Evolutionary conservation across 2,329 filamentous ascomycete genomes (phyloP).

Genomic region (Sarocladium kiliense): DNA sequence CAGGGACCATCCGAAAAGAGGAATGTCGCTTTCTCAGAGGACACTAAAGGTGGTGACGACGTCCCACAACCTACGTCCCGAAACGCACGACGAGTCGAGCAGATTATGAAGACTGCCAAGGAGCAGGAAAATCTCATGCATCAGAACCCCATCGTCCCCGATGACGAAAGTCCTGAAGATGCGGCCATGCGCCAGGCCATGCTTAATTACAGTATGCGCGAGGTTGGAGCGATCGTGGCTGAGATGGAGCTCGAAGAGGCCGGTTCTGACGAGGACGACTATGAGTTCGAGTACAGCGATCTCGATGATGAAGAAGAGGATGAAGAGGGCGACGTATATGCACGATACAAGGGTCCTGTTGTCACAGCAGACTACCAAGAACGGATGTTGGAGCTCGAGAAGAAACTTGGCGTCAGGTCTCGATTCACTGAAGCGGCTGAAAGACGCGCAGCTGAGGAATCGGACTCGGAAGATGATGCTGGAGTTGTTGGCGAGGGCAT

Average conservation of each 20-base stretch:
- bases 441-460: conserved; percentile 22
- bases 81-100: conserved; percentile 44
- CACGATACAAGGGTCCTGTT: conserved; percentile 62
- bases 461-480: conserved; percentile 25
- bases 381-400: conserved; percentile 82
- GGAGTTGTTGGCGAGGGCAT: conserved; percentile 44
- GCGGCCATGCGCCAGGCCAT: conserved; percentile 78
- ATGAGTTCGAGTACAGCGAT: conserved; percentile 47
- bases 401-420: conserved; percentile 60
- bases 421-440: conserved; percentile 50
- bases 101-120: conserved; percentile 52
- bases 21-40: conserved; percentile 57
- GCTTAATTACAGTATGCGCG: conserved; percentile 82
- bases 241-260: conserved; percentile 80
- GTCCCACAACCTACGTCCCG: conserved; percentile 19
- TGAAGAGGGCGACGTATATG: conserved; percentile 73
- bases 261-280: conserved; percentile 46
- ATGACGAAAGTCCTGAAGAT: conserved; percentile 75
- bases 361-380: conserved; percentile 70
- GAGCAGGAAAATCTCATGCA: conserved; percentile 45
- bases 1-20: conserved; percentile 35
- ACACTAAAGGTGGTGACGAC: conserved; percentile 41
- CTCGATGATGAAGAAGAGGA: conserved; percentile 45
- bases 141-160: conserved; percentile 53
- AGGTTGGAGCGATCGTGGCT: conserved; percentile 87